phyloP scores from a whole-genome alignment of 31 red algal genomes.

The Odonthalia washingtoniensis region DNA sequence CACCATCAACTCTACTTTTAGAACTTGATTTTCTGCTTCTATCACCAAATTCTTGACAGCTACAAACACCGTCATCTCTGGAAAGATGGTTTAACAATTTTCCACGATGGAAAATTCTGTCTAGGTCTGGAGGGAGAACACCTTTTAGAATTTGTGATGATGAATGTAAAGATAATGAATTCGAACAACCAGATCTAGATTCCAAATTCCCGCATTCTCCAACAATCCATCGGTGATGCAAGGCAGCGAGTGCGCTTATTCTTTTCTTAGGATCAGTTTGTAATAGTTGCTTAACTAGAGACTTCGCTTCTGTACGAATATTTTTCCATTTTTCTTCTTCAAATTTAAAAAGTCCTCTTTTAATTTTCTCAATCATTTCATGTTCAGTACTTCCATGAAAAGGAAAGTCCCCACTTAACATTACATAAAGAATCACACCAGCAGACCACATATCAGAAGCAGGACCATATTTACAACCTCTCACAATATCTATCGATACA shows the following conservation, averaged over 20 bases:
- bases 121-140: too few relatives aligned
- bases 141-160: constrained; percentile 51
- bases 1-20: not conserved
- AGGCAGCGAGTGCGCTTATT: constrained; percentile 70
- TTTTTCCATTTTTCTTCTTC: constrained; percentile 65
- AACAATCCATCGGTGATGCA: constrained; percentile 74
- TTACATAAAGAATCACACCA: constrained; percentile 89
- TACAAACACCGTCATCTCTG: too few relatives aligned
- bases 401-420: constrained; percentile 86
- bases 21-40: constrained; percentile 27
- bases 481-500: constrained; percentile 85
- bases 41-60: too few relatives aligned
- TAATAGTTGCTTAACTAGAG: constrained; percentile 79
- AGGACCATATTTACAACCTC: constrained; percentile 76
- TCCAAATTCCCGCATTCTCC: not conserved
- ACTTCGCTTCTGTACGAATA: constrained; percentile 87
- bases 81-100: too few relatives aligned
- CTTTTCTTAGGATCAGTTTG: constrained; percentile 82
- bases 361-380: constrained; percentile 78
- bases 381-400: constrained; percentile 78
- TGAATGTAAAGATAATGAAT: constrained; percentile 30
- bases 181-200: not conserved
- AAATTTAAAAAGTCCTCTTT: constrained; percentile 61
- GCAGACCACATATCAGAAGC: constrained; percentile 89
- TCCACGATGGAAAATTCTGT: too few relatives aligned